Base-by-base conservation (phyloP, 2,329 filamentous ascomycete genomes). In the Ophiostoma novo-ulmi region DNA sequence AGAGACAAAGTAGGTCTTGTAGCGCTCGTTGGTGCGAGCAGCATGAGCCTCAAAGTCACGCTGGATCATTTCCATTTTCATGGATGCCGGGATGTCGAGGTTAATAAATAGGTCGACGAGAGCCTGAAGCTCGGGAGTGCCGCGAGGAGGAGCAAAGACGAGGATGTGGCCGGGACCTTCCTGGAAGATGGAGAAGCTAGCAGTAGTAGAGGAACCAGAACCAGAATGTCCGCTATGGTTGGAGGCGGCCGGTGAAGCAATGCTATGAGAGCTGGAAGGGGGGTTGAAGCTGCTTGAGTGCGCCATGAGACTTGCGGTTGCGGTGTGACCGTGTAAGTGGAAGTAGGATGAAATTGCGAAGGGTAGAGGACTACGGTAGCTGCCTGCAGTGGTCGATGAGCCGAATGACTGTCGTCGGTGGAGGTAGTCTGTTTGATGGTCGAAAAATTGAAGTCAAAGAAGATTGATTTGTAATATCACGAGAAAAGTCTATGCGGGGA, bases 121-220 rank as follows among this genome's bases (percentile, higher is more conserved):
- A 69, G 84, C 80, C 75, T 89, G 86, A 69, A 89, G 82, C 78
- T 91, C 84, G 79, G 85, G 75, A 72, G 85, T 82, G 77, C 89
- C 81, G 79, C 92, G 81, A 76, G 89, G 80, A 81, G 92, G 85
- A 78, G 88, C 79, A 84, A 92, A 88, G 79, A 92, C 81, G 71
- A 89, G 81, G 72, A 84, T 79, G 67, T 84, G 82, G 69, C 87
- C 87, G 70, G 87, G 80, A 67, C 81, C 78, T 63, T 85, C 82
- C 80, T 89, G 87, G 76, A 83, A 87, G 77, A 89, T 82, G 72
- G 86, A 87, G 78, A 88, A 88, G 71, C 85, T 73, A 67, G 69
- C 66, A 4, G 61, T 68, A 36, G 67, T 38, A 11, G 70, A 55
- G 20, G 69, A 38, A 7, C 52, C 71, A 31, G 69, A 38, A 11